These are phyloP conservation scores for Haematococcus sp. DNA, from an alignment of 139 green algal species.

Conservation along the genomic window DNA sequence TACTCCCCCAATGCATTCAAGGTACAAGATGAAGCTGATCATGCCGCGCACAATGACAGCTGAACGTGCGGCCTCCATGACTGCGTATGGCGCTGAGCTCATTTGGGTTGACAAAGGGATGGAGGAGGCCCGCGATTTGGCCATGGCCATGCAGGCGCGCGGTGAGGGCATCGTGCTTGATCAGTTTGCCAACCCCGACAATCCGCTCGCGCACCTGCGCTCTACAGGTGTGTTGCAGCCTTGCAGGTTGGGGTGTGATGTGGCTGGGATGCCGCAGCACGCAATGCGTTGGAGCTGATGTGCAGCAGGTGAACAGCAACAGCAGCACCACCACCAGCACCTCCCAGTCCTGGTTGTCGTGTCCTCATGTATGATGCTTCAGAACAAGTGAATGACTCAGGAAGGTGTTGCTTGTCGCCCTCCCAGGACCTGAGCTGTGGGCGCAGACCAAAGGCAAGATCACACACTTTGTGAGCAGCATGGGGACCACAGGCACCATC, in stretches of 20 bases:
- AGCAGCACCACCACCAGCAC: too few species aligned
- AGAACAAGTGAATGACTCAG: too few species aligned
- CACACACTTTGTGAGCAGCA: slow-evolving; percentile 51
- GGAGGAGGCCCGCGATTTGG: slow-evolving; percentile 46
- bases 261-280: too few species aligned
- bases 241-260: too few species aligned
- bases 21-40: slow-evolving; percentile 47
- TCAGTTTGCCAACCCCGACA: slow-evolving; percentile 49
- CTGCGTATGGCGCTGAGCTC: slow-evolving; percentile 47
- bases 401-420: not conserved
- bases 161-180: slow-evolving; percentile 45
- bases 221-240: slow-evolving; percentile 20
- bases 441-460: slow-evolving; percentile 45
- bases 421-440: slow-evolving; percentile 47
- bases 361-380: too few species aligned
- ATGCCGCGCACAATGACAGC: slow-evolving; percentile 47
- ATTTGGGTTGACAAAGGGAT: slow-evolving; percentile 35
- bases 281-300: too few species aligned
- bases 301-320: too few species aligned
- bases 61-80: slow-evolving; percentile 43
- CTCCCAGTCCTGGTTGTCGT: too few species aligned
- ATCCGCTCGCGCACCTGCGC: slow-evolving; percentile 35
- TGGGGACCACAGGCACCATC: slow-evolving; percentile 56
- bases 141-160: slow-evolving; percentile 20
- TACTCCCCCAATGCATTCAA: too few species aligned